A percentile compares a stretch with the other conserved stretches of the same genome.
These are phyloP conservation scores for Phallus indusiatus DNA, from an alignment of 768 basidiomycete genomes.

Conservation along the genomic window DNA sequence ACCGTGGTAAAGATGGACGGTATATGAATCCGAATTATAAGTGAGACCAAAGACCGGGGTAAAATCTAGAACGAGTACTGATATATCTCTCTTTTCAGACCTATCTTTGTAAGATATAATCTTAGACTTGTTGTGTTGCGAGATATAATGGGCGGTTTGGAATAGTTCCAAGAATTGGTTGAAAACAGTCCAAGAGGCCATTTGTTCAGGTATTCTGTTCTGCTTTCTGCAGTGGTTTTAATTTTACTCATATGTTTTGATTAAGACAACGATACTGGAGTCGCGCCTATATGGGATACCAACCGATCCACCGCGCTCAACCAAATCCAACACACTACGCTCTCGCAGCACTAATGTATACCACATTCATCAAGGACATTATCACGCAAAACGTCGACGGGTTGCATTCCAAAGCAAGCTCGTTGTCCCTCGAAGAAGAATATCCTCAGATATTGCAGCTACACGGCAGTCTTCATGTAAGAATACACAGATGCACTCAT, in stretches of 20 bases:
- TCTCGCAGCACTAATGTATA: slow-evolving; percentile 71
- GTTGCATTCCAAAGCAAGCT: slow-evolving; percentile 74
- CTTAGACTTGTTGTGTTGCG: background rate
- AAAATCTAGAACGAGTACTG: background rate
- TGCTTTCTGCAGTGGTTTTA: background rate
- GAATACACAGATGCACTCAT: too few species aligned
- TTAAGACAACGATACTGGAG: slow-evolving; percentile 79
- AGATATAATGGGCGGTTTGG: slow-evolving; percentile 14
- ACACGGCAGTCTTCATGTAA: slow-evolving; percentile 80
- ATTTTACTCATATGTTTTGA: background rate
- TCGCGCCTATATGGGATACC: slow-evolving; percentile 77
- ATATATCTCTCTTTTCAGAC: slow-evolving; percentile 26
- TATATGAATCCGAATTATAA: slow-evolving; percentile 90
- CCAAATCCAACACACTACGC: slow-evolving; percentile 89
- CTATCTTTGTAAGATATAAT: slow-evolving; percentile 39
- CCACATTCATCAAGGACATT: slow-evolving; percentile 47
- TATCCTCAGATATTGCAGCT: slow-evolving; percentile 59
- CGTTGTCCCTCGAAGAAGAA: slow-evolving; percentile 32
- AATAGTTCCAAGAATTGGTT: slow-evolving; percentile 73
- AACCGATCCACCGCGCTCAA: slow-evolving; percentile 68
- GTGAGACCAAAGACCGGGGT: slow-evolving; percentile 31
- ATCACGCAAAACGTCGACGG: slow-evolving; percentile 92
- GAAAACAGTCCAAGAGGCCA: slow-evolving; percentile 61
- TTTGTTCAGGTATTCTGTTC: slow-evolving; percentile 51
- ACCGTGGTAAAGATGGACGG: slow-evolving; percentile 75